These are phyloP conservation scores for Talaromyces sp. DNA, from an alignment of 2,329 filamentous ascomycete genomes.

Conservation along the genomic window DNA sequence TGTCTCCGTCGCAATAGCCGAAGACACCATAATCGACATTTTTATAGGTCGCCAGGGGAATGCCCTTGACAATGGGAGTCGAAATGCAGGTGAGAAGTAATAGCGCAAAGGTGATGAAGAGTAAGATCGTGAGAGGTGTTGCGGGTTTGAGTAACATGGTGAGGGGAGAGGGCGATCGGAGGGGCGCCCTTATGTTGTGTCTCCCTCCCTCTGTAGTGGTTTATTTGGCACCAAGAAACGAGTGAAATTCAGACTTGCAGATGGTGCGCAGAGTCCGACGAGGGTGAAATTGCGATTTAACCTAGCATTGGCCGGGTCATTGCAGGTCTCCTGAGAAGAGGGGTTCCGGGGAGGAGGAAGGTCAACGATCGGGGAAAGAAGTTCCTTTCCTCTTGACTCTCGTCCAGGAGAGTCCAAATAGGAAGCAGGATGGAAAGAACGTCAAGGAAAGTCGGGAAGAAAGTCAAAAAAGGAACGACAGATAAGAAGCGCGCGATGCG, in stretches of 20 bases:
- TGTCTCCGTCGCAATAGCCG: conserved; percentile 72
- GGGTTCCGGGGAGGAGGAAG: not conserved
- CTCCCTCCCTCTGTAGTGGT: not conserved
- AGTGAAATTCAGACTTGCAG: conserved; percentile 9
- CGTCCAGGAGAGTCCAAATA: too few species aligned
- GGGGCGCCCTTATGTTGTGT: not conserved
- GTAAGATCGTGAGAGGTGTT: conserved; percentile 83
- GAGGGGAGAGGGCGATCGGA: conserved; percentile 13
- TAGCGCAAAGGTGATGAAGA: conserved; percentile 81
- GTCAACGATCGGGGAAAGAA: not conserved
- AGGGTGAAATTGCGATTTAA: conserved; percentile 10
- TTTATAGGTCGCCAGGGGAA: conserved; percentile 77
- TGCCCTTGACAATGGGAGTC: conserved; percentile 81
- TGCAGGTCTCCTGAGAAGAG: conserved; percentile 14
- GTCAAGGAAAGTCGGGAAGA: conserved; percentile 1
- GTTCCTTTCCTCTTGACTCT: too few species aligned
- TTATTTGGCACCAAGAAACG: conserved; percentile 5
- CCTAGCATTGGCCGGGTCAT: conserved; percentile 15
- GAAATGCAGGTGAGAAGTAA: conserved; percentile 87
- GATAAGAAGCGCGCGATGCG: not conserved
- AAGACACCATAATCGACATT: conserved; percentile 88
- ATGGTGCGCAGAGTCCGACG: not conserved
- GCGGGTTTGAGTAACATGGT: conserved; percentile 81
- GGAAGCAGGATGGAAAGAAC: not conserved
- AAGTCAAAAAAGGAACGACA: conserved; percentile 2